These are phyloP conservation scores for Barnettozyma californica DNA, from an alignment of 805 yeast genomes.

Conservation along the genomic window DNA sequence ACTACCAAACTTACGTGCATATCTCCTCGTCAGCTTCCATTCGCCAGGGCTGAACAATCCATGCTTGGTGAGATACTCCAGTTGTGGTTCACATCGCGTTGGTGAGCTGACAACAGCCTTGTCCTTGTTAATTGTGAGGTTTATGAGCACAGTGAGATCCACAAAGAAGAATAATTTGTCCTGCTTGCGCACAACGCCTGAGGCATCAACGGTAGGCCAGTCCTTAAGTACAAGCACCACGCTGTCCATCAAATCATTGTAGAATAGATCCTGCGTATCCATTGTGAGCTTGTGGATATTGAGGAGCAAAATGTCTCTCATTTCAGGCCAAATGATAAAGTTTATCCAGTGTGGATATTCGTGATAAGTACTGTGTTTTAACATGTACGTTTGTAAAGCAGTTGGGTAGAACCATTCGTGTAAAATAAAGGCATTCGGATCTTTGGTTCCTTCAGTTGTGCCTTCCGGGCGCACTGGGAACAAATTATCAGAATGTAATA, in stretches of 20 bases:
- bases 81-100: conserved; percentile 3
- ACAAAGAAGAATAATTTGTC: conserved; percentile 8
- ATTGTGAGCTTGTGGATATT: conserved; percentile 7
- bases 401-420: conserved; percentile 15
- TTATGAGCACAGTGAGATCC: conserved; percentile 5
- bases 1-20: conserved; percentile 10
- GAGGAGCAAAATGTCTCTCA: conserved; percentile 8
- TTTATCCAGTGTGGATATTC: conserved; percentile 15
- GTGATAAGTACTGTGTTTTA: conserved; percentile 2
- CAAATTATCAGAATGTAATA: conserved; percentile 7
- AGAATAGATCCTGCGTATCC: conserved; percentile 2
- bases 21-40: conserved; percentile 10
- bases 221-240: conserved; percentile 8
- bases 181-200: neutral
- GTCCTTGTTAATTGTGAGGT: conserved; percentile 4
- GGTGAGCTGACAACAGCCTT: neutral
- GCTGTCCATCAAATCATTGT: conserved; percentile 10
- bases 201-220: neutral
- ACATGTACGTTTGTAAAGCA: conserved; percentile 8
- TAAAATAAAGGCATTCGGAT: conserved; percentile 3
- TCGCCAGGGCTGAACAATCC: conserved; percentile 10
- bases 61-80: conserved; percentile 4
- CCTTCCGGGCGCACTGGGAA: conserved; percentile 1
- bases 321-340: conserved; percentile 15
- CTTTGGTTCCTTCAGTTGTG: neutral